These are phyloP conservation scores for Centella asiatica DNA, from an alignment of 129 eudicot genomes.

Conservation along the genomic window DNA sequence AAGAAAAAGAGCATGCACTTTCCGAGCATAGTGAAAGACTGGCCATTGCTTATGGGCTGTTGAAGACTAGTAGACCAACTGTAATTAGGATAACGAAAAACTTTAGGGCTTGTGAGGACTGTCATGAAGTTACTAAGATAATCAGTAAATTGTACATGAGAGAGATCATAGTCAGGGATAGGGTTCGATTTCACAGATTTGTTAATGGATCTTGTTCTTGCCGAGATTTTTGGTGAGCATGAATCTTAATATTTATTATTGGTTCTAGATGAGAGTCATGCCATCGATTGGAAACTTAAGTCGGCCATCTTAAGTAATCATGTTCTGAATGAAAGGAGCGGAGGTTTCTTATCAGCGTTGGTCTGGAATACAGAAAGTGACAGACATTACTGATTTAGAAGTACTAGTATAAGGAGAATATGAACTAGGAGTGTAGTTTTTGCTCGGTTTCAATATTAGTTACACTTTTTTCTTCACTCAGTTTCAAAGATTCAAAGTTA, in stretches of 20 bases:
- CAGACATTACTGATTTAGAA: too few species aligned
- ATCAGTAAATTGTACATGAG: constrained; percentile 44
- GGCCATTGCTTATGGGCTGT: constrained; percentile 58
- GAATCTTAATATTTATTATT: neutral
- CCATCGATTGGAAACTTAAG: too few species aligned
- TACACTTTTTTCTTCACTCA: too few species aligned
- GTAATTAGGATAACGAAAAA: constrained; percentile 60
- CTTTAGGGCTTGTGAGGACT: constrained; percentile 53
- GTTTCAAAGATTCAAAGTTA: too few species aligned
- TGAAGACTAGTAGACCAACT: constrained; percentile 41
- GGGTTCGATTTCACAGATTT: constrained; percentile 58
- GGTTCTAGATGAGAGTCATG: too few species aligned
- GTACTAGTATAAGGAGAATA: too few species aligned
- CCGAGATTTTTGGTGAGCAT: constrained; percentile 40
- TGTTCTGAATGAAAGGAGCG: too few species aligned
- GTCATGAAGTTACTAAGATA: constrained; percentile 71
- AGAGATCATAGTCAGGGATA: constrained; percentile 58
- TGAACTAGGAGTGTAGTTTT: too few species aligned
- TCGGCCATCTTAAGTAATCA: too few species aligned
- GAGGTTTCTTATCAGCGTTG: too few species aligned
- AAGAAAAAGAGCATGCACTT: constrained; percentile 45
- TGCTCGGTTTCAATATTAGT: too few species aligned
- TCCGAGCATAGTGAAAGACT: constrained; percentile 71
- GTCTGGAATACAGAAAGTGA: too few species aligned
- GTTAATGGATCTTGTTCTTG: constrained; percentile 57